A percentile compares a stretch with the other conserved stretches of the same genome.
These are phyloP conservation scores for Chlamydomonas asymmetrica DNA, from an alignment of 139 green algal species.

Conservation along the genomic window DNA sequence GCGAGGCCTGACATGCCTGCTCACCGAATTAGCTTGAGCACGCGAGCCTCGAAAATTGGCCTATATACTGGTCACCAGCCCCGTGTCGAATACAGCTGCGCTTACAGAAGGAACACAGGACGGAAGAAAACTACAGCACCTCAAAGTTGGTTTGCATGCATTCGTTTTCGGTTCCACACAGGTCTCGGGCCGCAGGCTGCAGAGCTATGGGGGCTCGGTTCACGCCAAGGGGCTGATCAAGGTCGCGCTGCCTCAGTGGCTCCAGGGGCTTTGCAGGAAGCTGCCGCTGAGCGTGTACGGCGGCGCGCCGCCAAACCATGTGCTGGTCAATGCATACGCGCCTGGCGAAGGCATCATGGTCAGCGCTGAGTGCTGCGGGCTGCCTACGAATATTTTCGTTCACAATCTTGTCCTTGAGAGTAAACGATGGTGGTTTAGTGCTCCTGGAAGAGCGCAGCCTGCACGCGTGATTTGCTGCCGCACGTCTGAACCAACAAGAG, in stretches of 20 bases:
- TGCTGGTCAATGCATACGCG: slow-evolving; percentile 70
- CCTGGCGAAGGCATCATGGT: slow-evolving; percentile 72
- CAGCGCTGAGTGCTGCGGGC: neutral
- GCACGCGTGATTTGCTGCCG: too few species aligned
- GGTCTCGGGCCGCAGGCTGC: slow-evolving; percentile 61
- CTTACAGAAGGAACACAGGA: neutral
- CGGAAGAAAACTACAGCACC: neutral
- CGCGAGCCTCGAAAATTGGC: too few species aligned
- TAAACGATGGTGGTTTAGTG: too few species aligned
- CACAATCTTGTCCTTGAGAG: neutral
- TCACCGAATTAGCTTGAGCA: neutral
- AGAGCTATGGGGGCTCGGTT: slow-evolving; percentile 64
- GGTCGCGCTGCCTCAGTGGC: slow-evolving; percentile 56
- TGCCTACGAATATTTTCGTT: neutral
- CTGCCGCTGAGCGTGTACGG: slow-evolving; percentile 43
- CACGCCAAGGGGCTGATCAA: slow-evolving; percentile 63
- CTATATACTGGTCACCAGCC: too few species aligned
- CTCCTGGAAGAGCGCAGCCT: neutral
- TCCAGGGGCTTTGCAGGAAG: slow-evolving; percentile 36
- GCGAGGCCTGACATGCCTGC: neutral
- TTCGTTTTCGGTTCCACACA: slow-evolving; percentile 10
- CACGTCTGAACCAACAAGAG: neutral
- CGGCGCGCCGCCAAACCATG: slow-evolving; percentile 56
- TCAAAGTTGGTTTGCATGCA: neutral
- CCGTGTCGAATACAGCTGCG: neutral